Evolutionary conservation across 1,284 basidiomycete species (phyloP).

Genomic region (Cutaneotrichosporon cavernicola): DNA sequence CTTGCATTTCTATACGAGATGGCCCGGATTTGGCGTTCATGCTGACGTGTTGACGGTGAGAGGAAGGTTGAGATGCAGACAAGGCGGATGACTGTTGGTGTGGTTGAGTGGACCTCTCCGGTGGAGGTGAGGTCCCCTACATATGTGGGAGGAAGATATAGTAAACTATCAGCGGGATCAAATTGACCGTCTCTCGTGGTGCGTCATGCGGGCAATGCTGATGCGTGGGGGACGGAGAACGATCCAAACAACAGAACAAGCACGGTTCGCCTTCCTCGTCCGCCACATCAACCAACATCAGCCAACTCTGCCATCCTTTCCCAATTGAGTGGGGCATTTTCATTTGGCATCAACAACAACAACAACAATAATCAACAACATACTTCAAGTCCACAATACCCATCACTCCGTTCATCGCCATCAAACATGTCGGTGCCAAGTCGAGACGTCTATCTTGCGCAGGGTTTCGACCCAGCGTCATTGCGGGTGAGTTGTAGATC

Average conservation of each 20-base stretch:
- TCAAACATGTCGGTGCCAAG: conserved; percentile 38
- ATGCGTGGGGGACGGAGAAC: neutral
- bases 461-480: conserved; percentile 74
- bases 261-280: neutral
- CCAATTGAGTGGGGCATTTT: neutral
- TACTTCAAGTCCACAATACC: neutral
- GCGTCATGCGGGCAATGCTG: neutral
- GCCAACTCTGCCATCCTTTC: neutral
- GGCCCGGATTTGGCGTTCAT: conserved; percentile 13
- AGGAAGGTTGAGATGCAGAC: neutral
- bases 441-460: conserved; percentile 65
- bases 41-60: neutral
- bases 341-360: conserved; percentile 4
- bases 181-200: neutral
- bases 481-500: conserved; percentile 57
- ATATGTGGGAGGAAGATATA: neutral
- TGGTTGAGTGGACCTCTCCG: conserved; percentile 1
- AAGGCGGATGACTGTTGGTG: conserved; percentile 1
- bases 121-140: neutral
- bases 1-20: conserved; percentile 1
- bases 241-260: conserved; percentile 15
- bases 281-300: neutral
- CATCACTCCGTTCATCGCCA: neutral
- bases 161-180: conserved; percentile 3
- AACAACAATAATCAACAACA: conserved; percentile 4